phyloP scores from a whole-genome alignment of 306 rosid species.

The Gillenia trifoliata region DNA sequence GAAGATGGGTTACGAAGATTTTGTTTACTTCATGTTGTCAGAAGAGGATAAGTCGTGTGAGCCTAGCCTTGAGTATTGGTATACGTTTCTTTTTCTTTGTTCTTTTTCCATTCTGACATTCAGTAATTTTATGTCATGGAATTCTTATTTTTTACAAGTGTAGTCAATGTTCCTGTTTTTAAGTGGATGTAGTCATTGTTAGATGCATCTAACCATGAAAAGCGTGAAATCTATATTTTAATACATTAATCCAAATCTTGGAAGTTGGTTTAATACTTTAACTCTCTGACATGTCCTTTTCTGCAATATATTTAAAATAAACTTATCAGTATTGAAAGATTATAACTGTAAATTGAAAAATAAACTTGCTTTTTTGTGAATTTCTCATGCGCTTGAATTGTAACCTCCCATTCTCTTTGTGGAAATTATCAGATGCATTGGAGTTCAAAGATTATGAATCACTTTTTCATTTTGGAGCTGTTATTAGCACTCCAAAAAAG shows the following conservation, averaged over 20 bases:
- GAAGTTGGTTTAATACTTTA: neutral
- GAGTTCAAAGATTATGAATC: neutral
- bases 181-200: neutral
- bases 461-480: neutral
- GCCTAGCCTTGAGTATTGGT: slow-evolving; percentile 97
- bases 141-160: neutral
- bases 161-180: neutral
- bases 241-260: neutral
- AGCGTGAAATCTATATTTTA: neutral
- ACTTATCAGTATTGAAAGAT: neutral
- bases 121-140: neutral
- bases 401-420: neutral
- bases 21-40: slow-evolving; percentile 90
- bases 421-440: neutral
- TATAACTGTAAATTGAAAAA: neutral
- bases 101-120: neutral
- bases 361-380: neutral
- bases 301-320: neutral
- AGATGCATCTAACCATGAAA: neutral
- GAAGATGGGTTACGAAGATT: slow-evolving; percentile 98
- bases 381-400: neutral
- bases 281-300: neutral
- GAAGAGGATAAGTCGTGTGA: slow-evolving; percentile 97
- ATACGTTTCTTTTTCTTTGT: slow-evolving; percentile 13
- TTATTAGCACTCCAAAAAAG: neutral